Evolutionary conservation across 306 rosid species (phyloP).

Genomic region (Prunus kanzakura): DNA sequence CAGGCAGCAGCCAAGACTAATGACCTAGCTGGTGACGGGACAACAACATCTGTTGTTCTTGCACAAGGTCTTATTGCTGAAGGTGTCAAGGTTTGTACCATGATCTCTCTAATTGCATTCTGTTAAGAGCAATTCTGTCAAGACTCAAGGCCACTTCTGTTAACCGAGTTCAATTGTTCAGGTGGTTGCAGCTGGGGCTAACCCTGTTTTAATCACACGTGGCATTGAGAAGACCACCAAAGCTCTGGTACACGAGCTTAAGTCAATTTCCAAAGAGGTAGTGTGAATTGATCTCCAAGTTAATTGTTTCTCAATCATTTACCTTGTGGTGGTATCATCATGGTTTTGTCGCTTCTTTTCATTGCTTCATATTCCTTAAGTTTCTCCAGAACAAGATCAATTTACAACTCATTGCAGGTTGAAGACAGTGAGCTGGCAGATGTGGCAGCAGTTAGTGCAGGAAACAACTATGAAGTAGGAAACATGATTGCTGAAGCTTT

Average conservation of each 20-base stretch:
- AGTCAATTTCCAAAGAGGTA: constrained; percentile 88
- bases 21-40: constrained; percentile 98
- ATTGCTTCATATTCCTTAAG: not conserved
- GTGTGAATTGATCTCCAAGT: not conserved
- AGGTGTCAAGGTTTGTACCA: constrained; percentile 73
- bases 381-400: not conserved
- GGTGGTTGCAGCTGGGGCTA: constrained; percentile 99
- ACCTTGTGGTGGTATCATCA: not conserved
- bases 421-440: constrained; percentile 97
- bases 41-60: constrained; percentile 96
- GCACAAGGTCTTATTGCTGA: constrained; percentile 98
- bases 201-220: constrained; percentile 94
- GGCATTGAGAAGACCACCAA: constrained; percentile 93
- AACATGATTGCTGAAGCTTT: constrained; percentile 97
- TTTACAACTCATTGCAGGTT: constrained; percentile 49
- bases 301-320: not conserved
- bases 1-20: constrained; percentile 99
- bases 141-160: not conserved
- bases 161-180: constrained; percentile 23
- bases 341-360: not conserved
- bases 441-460: constrained; percentile 99
- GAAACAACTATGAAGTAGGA: constrained; percentile 92
- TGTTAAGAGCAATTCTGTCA: not conserved
- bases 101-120: not conserved
- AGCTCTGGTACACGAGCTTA: constrained; percentile 81